Conservation (phyloP, 2,329 filamentous ascomycete genomes). For the Alternaria atra region DNA sequence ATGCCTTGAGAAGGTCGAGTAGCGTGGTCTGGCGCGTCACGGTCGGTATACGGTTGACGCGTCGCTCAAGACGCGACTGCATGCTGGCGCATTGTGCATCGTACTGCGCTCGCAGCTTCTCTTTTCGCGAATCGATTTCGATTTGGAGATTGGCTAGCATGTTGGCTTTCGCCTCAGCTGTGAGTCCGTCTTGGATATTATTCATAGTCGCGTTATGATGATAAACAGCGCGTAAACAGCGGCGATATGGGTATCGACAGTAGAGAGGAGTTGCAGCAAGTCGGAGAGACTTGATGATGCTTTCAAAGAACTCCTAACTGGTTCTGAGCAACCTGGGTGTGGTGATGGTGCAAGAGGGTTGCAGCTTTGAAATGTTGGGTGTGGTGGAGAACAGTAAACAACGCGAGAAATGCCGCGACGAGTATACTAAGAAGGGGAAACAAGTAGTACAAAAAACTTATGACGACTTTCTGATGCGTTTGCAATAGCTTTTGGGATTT, state of each 20-base stretch:
- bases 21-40: slow-evolving; percentile 82
- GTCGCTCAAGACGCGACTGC: slow-evolving; percentile 85
- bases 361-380: neutral
- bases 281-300: neutral
- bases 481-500: slow-evolving; percentile 3
- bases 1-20: slow-evolving; percentile 72
- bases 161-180: slow-evolving; percentile 47
- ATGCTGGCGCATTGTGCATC: slow-evolving; percentile 86
- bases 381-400: slow-evolving; percentile 29
- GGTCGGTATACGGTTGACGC: slow-evolving; percentile 89
- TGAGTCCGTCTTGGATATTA: slow-evolving; percentile 23
- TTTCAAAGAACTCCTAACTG: neutral
- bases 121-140: slow-evolving; percentile 80
- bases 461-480: slow-evolving; percentile 2
- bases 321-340: slow-evolving; percentile 3
- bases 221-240: slow-evolving; percentile 31
- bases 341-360: slow-evolving; percentile 1
- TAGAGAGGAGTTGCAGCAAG: neutral
- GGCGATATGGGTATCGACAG: neutral
- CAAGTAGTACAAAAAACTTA: neutral
- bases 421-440: neutral
- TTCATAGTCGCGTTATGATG: slow-evolving; percentile 29
- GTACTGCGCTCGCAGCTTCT: slow-evolving; percentile 89
- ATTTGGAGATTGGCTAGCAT: slow-evolving; percentile 46
- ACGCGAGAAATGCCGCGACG: slow-evolving; percentile 25